A percentile compares a stretch with the other conserved stretches of the same genome.
Evolutionary conservation across 192 early-diverging fungal species (phyloP).

Genomic region (Linnemannia hyalina): DNA sequence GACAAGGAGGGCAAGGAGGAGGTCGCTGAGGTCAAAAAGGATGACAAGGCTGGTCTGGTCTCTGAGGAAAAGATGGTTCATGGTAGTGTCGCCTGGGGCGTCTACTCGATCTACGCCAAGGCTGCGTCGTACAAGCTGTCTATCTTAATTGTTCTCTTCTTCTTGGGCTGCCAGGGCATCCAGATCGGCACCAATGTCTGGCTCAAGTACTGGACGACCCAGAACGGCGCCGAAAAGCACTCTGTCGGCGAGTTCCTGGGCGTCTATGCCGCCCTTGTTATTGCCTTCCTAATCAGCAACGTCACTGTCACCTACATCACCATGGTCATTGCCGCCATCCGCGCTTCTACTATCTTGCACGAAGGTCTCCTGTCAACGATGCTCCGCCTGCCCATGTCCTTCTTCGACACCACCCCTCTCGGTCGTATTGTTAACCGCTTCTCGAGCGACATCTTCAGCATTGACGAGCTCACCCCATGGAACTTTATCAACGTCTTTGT

Average conservation of each 20-base stretch:
- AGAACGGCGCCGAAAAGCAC: not conserved
- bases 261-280: constrained; percentile 31
- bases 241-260: constrained; percentile 28
- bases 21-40: constrained; percentile 22
- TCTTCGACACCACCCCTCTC: constrained; percentile 77
- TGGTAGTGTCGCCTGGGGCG: constrained; percentile 83
- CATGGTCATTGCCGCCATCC: constrained; percentile 58
- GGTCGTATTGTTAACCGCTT: constrained; percentile 93
- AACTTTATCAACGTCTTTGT: constrained; percentile 61
- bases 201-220: constrained; percentile 75
- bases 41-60: constrained; percentile 71
- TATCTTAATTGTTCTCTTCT: constrained; percentile 66
- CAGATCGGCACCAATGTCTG: constrained; percentile 68
- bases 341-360: constrained; percentile 73
- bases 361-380: constrained; percentile 72
- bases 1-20: constrained; percentile 45
- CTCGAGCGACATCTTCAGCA: constrained; percentile 86
- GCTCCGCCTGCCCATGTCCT: constrained; percentile 70
- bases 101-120: constrained; percentile 84
- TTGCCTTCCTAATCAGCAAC: constrained; percentile 15
- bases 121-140: constrained; percentile 75
- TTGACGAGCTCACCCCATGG: constrained; percentile 77
- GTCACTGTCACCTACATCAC: constrained; percentile 24
- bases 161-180: constrained; percentile 22
- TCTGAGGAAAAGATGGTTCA: constrained; percentile 84